Conservation (phyloP, 176 grass and related monocot genomes). For the Carex kokanica region DNA sequence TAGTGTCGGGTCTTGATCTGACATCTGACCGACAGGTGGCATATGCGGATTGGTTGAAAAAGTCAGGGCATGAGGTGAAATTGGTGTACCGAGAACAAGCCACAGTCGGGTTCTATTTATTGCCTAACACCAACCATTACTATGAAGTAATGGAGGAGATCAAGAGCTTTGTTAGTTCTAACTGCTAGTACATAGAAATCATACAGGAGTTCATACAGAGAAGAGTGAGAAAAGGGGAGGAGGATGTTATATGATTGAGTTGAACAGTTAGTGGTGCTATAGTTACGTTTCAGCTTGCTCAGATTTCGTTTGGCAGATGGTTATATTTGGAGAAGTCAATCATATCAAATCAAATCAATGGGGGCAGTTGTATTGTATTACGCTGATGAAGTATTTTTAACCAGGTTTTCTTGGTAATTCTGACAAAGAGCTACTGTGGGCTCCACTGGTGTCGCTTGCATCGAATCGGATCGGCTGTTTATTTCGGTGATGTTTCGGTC, state of each 20-base stretch:
- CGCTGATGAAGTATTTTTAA: background rate
- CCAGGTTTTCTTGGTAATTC: background rate
- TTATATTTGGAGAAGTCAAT: background rate
- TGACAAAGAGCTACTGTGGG: slow-evolving; percentile 2
- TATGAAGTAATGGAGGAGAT: slow-evolving; percentile 98
- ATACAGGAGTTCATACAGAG: slow-evolving; percentile 15
- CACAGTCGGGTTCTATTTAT: slow-evolving; percentile 83
- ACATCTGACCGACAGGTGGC: slow-evolving; percentile 84
- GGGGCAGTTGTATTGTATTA: slow-evolving; percentile 7
- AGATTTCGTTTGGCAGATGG: slow-evolving; percentile 15
- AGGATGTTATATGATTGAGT: slow-evolving; percentile 47
- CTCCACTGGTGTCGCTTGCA: background rate
- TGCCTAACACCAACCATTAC: slow-evolving; percentile 89
- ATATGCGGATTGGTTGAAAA: slow-evolving; percentile 62
- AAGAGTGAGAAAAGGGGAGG: background rate
- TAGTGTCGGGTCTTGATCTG: slow-evolving; percentile 85
- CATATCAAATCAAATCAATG: background rate
- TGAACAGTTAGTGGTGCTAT: slow-evolving; percentile 31
- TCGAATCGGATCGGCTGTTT: slow-evolving; percentile 7
- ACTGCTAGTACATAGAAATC: slow-evolving; percentile 61
- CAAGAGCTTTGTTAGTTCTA: slow-evolving; percentile 61
- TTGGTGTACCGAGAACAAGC: slow-evolving; percentile 79
- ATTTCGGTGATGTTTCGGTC: slow-evolving; percentile 4
- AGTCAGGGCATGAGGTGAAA: slow-evolving; percentile 66
- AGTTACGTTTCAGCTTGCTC: slow-evolving; percentile 6